Evolutionary conservation across 2,329 filamentous ascomycete genomes (phyloP), one percentile per base, ranked within the genome.

Genomic region (Cladobotryum mycophilum): DNA sequence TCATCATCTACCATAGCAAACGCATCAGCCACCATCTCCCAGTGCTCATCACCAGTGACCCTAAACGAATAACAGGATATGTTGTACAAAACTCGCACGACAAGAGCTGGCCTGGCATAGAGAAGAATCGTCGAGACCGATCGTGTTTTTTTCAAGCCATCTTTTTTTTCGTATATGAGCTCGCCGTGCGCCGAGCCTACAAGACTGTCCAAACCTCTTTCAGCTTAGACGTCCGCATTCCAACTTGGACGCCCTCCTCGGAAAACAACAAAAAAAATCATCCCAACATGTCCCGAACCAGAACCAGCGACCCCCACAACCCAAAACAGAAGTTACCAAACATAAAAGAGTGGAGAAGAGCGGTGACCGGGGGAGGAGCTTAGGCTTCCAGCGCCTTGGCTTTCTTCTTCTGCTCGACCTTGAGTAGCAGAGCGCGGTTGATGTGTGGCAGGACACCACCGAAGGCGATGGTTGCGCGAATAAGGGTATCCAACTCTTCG

Each of bases 361-460:
- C 50, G 35, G 43, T 41, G 47, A 45, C 44, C 38, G 34, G 41
- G 49, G 44, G 41, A 41, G 36, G 34, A n/a, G 36, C 36, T 38
- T 38, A 75, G 55, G 67, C 72, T 56, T 76, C 73, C 49, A 74
- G 64, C 30, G 73, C 70, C 69, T 76, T 76, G 61, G 78, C 84
- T 76, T 89, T 89, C 87, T 96, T 96, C 87, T 95, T 95, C 75
- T 95, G 88, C 74, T 96, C 90, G 50, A 95, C 90, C 83, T 96
- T 96, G 70, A 95, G 81, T 62, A 99, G 79, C 61, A 99, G 78
- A 13, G 93, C 93, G 63, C 93, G 88, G 80, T 99, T 97, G 84
- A 99, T 99, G 75, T 96, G 92, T 58, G 93, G 93, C 66, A 99
- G 78, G 25, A 99, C 93, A 86, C 93, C 93, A 77, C 93, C 93